Evolutionary conservation across 2,329 filamentous ascomycete genomes (phyloP), one percentile per base, ranked within the genome.

Genomic region (Pyricularia pennisetigena): DNA sequence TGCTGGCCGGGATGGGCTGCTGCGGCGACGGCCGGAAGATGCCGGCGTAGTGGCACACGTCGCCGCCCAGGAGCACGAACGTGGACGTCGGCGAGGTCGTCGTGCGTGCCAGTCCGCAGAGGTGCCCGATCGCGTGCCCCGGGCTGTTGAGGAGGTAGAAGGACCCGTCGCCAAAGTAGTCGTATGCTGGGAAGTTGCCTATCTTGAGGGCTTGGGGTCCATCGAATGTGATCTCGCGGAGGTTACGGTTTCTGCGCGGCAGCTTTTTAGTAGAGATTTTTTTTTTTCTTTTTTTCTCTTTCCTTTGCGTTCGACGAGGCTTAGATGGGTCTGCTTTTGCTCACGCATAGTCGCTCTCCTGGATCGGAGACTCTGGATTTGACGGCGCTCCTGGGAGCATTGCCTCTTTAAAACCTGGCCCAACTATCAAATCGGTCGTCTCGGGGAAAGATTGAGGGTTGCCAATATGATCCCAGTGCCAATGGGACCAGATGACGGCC

Each of bases 61-160:
- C 73, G 9, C 71, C 72, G n/a, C 71, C 72, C 66, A 74, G 70
- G 64, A 73, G 65, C 57, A 73, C 70, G 68, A 72, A 74, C 0
- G 72, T 70, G 65, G 32, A 41, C 12, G 69, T 68, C 2, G 70
- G 67, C n/a, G 35, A 68, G 14, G 65, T 65, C 3, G 72, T 71
- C 20, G 71, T 72, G 7, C 73, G 70, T 8, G 71, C 73, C 1
- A 54, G 41, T 2, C 41, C 41, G 41, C 41, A 54, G 41, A 54
- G 41, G 41, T 54, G 41, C 20, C 41, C 41, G 20, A 54, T 20
- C 20, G 41, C 41, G 10, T 54, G 41, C 6, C 41, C 41, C 41
- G 41, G 41, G 20, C 41, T 54, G 20, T 54, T 20, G 41, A 54
- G 41, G 5, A 54, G 41, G 41, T 54, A 54, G 5, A 54, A 54